Evolutionary conservation across 2,329 filamentous ascomycete genomes (phyloP).

Genomic region (Colletotrichum sidae): DNA sequence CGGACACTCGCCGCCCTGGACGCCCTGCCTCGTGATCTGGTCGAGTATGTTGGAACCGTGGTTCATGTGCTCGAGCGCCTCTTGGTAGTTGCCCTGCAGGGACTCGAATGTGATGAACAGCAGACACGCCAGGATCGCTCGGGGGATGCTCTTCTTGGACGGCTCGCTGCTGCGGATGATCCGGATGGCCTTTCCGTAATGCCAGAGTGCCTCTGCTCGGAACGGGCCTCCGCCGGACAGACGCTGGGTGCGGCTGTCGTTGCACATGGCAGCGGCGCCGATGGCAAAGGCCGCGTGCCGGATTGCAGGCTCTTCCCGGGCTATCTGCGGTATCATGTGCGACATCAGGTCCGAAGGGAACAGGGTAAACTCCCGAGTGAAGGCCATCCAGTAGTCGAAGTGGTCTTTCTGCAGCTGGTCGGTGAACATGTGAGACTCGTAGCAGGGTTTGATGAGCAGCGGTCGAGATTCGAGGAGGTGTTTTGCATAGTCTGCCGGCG

Average conservation of each 20-base stretch:
- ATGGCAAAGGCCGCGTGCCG: conserved; percentile 55
- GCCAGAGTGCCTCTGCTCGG: conserved; percentile 45
- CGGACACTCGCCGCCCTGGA: conserved; percentile 2
- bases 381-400: conserved; percentile 26
- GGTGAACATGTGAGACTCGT: conserved; percentile 18
- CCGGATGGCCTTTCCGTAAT: conserved; percentile 54
- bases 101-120: conserved; percentile 56
- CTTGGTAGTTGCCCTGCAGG: conserved; percentile 51
- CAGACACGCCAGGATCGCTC: conserved; percentile 52
- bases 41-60: conserved; percentile 43
- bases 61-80: conserved; percentile 53
- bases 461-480: neutral
- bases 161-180: conserved; percentile 46
- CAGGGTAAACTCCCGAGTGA: conserved; percentile 17
- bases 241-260: conserved; percentile 44
- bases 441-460: conserved; percentile 10
- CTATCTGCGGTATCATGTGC: conserved; percentile 38
- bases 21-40: conserved; percentile 8
- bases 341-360: conserved; percentile 24
- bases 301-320: conserved; percentile 41
- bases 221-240: neutral
- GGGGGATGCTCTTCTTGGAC: conserved; percentile 48
- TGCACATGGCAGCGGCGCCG: conserved; percentile 45
- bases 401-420: conserved; percentile 29
- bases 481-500: neutral